Evolutionary conservation across 345 rosid species (phyloP).

Genomic region (Salix koriyanagi): DNA sequence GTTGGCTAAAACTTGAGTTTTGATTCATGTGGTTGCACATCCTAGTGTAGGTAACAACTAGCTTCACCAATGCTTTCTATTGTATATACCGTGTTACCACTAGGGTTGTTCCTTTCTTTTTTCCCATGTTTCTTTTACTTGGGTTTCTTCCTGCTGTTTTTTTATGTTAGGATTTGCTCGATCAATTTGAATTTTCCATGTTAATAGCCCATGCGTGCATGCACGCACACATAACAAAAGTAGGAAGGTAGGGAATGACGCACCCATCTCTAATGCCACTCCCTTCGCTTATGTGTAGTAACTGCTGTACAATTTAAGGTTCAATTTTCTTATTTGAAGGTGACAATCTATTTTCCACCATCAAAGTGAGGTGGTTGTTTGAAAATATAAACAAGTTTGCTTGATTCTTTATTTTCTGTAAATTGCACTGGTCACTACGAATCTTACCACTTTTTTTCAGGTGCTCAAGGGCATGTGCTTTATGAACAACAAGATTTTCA

Average conservation of each 20-base stretch:
- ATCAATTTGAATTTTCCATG: neutral
- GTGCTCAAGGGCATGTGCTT: slow-evolving; percentile 92
- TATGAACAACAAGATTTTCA: slow-evolving; percentile 78
- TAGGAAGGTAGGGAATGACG: neutral
- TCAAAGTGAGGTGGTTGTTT: no score
- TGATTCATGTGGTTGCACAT: neutral
- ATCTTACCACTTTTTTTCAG: slow-evolving; percentile 26
- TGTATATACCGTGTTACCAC: neutral
- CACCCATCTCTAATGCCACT: neutral
- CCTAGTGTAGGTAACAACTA: neutral
- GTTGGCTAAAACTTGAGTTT: neutral
- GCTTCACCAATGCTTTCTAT: no score
- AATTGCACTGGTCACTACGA: neutral
- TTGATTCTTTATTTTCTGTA: neutral
- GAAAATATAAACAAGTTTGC: no score
- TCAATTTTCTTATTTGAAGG: no score
- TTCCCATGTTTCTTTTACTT: neutral
- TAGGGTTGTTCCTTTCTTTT: neutral
- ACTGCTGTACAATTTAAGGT: no score
- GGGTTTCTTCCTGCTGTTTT: neutral
- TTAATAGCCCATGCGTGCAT: neutral
- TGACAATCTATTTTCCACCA: no score
- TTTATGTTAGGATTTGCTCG: neutral
- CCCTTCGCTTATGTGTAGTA: no score
- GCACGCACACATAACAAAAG: neutral